These are phyloP conservation scores for Solanum pinnatisectum DNA, from an alignment of 257 asterid genomes.

Conservation along the genomic window DNA sequence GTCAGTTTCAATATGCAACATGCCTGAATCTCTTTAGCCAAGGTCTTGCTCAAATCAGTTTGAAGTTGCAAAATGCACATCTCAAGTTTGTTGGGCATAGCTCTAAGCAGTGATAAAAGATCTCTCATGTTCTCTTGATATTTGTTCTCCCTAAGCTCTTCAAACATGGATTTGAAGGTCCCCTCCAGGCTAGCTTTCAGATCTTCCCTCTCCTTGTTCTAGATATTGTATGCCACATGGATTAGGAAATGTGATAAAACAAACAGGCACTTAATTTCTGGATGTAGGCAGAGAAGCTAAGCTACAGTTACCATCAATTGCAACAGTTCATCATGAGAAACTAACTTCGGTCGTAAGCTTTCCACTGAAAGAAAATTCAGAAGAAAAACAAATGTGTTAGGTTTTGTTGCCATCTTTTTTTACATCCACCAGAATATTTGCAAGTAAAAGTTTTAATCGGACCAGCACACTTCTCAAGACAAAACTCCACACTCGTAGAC, in stretches of 20 bases:
- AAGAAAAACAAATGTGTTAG: slow-evolving; percentile 1
- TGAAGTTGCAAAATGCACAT: slow-evolving; percentile 40
- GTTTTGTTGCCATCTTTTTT: not conserved
- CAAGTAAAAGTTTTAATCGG: not conserved
- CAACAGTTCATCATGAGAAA: slow-evolving; percentile 48
- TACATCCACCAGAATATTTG: not conserved
- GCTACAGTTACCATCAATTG: slow-evolving; percentile 53
- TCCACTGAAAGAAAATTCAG: slow-evolving; percentile 43
- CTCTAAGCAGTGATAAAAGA: slow-evolving; percentile 34
- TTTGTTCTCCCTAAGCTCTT: slow-evolving; percentile 36
- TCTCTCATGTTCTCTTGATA: slow-evolving; percentile 34
- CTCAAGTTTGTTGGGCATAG: slow-evolving; percentile 46
- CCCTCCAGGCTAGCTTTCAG: slow-evolving; percentile 45
- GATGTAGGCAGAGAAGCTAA: slow-evolving; percentile 3
- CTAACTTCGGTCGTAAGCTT: slow-evolving; percentile 58
- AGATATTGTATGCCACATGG: slow-evolving; percentile 13
- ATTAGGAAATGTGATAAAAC: slow-evolving; percentile 11
- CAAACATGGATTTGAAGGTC: slow-evolving; percentile 44
- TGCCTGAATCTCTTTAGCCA: slow-evolving; percentile 66
- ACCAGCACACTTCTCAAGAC: not conserved
- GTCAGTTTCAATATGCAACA: not conserved
- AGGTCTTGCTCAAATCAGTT: slow-evolving; percentile 35
- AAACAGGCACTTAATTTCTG: slow-evolving; percentile 5
- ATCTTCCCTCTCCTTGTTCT: slow-evolving; percentile 80
- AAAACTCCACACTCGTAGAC: not conserved